Evolutionary conservation across 306 rosid species (phyloP).

Genomic region (Castanea crenata): DNA sequence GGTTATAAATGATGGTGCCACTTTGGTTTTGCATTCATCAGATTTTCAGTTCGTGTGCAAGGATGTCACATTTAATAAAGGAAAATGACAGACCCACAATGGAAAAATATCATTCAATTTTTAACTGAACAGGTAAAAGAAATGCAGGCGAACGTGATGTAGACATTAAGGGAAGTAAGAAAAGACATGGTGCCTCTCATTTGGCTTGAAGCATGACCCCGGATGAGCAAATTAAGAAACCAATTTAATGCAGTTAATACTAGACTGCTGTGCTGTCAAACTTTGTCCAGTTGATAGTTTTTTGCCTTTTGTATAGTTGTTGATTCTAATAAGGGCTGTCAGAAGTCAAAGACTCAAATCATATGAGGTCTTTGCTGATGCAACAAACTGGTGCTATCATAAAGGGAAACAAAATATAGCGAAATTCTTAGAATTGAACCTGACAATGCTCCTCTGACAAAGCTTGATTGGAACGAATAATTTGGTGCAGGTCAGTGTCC

Average conservation of each 20-base stretch:
- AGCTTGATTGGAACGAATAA: conserved; percentile 87
- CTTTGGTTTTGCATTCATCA: background rate
- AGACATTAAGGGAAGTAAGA: background rate
- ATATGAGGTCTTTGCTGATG: too few species aligned
- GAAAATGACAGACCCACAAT: background rate
- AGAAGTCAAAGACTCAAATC: too few species aligned
- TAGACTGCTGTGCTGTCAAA: too few species aligned
- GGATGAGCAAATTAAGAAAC: background rate
- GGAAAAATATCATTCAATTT: background rate
- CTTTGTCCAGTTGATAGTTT: too few species aligned
- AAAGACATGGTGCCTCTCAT: background rate
- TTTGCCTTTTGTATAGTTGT: too few species aligned
- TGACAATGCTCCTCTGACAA: conserved; percentile 98
- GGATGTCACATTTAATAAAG: background rate
- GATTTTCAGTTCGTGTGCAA: background rate
- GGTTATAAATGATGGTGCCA: background rate
- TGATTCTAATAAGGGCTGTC: too few species aligned
- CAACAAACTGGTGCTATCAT: background rate
- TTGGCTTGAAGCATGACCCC: background rate
- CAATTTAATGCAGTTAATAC: background rate
- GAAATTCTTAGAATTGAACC: conserved; percentile 37
- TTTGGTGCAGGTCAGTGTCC: conserved; percentile 98
- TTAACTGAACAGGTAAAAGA: background rate
- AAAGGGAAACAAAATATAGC: background rate
- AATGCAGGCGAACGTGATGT: background rate